These are phyloP conservation scores for Allomyces arbusculus DNA, from an alignment of 192 early-diverging fungal genomes.

Conservation along the genomic window DNA sequence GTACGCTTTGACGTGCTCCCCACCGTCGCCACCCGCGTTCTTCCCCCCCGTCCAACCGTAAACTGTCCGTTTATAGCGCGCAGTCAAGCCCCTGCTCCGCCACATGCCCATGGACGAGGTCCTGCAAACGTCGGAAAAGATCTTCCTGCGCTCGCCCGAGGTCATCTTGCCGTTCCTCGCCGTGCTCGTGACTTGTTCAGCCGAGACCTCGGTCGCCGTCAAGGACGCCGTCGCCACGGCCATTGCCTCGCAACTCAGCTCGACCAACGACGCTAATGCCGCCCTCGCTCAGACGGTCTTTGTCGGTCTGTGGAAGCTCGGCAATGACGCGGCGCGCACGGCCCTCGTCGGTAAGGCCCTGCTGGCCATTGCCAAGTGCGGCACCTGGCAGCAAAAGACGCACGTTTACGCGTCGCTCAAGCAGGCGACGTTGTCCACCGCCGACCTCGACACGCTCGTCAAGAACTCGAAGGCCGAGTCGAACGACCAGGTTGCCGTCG, in stretches of 20 bases:
- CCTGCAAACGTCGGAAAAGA: slow-evolving; percentile 2
- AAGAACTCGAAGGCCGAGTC: background rate
- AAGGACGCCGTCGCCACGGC: background rate
- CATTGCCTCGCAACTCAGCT: background rate
- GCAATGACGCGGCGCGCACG: background rate
- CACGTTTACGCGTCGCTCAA: background rate
- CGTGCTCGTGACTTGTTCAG: slow-evolving; percentile 1
- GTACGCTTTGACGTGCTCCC: background rate
- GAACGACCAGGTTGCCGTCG: background rate
- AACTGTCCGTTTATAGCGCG: background rate
- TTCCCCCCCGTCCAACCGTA: background rate
- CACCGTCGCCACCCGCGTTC: background rate
- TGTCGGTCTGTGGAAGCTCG: background rate
- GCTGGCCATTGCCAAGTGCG: background rate
- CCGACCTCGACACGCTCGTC: background rate
- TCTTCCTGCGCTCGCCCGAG: slow-evolving; percentile 2
- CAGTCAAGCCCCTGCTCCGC: background rate
- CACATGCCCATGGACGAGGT: background rate
- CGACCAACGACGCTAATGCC: background rate
- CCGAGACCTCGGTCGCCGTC: background rate
- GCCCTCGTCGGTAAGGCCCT: background rate
- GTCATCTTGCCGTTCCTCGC: background rate
- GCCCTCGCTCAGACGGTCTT: background rate
- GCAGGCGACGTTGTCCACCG: background rate
- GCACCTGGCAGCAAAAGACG: background rate